These are phyloP conservation scores for Gautieria morchelliformis DNA, from an alignment of 768 basidiomycete genomes.

Conservation along the genomic window DNA sequence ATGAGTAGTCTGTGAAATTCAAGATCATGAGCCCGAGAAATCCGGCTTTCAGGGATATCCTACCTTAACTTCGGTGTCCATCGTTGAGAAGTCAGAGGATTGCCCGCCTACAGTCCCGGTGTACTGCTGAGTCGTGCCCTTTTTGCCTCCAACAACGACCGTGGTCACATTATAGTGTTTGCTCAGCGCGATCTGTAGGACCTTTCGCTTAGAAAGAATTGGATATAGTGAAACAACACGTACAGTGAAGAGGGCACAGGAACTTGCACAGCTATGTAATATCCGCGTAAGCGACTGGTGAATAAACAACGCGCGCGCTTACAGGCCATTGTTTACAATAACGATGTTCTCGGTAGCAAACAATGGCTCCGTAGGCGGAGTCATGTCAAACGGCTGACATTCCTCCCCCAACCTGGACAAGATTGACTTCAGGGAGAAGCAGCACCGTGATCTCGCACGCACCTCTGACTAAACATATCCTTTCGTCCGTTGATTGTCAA, in stretches of 20 bases:
- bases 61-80: slow-evolving; percentile 54
- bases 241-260: slow-evolving; percentile 21
- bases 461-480: slow-evolving; percentile 41
- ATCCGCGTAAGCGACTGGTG: not conserved
- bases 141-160: slow-evolving; percentile 47
- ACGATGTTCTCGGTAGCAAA: slow-evolving; percentile 41
- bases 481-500: slow-evolving; percentile 35
- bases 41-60: slow-evolving; percentile 11
- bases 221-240: slow-evolving; percentile 1
- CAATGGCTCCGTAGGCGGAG: slow-evolving; percentile 33
- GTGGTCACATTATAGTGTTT: slow-evolving; percentile 48
- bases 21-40: not conserved
- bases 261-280: slow-evolving; percentile 18
- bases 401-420: slow-evolving; percentile 21
- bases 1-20: slow-evolving; percentile 30
- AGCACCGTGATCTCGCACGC: too few species aligned
- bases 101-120: slow-evolving; percentile 58
- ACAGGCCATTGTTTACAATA: slow-evolving; percentile 50
- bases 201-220: not conserved
- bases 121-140: slow-evolving; percentile 40
- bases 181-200: slow-evolving; percentile 44
- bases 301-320: slow-evolving; percentile 18
- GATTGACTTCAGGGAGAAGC: not conserved
- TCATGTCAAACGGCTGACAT: slow-evolving; percentile 25
- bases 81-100: slow-evolving; percentile 45